Conservation (phyloP, 2,329 filamentous ascomycete species). For the Cladosporium oxysporum region DNA sequence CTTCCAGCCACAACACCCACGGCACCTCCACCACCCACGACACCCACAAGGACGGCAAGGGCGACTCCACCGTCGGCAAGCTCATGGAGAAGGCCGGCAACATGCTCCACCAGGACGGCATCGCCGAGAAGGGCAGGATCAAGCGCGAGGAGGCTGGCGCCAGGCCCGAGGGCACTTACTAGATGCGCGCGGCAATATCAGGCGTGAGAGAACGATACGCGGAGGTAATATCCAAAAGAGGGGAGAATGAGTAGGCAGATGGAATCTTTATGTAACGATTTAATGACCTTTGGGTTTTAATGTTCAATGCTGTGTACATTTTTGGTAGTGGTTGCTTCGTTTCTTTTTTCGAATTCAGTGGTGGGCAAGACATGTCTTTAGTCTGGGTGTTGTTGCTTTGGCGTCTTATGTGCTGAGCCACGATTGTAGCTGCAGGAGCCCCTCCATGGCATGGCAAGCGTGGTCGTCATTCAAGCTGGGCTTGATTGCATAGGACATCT, state of each 20-base stretch:
- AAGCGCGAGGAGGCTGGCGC: constrained; percentile 48
- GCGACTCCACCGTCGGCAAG: constrained; percentile 57
- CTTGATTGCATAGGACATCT: too few relatives aligned
- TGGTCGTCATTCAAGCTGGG: too few relatives aligned
- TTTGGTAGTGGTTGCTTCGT: too few relatives aligned
- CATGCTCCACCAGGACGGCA: constrained; percentile 49
- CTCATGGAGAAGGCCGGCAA: constrained; percentile 60
- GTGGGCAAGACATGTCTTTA: too few relatives aligned
- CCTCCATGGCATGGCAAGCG: neutral
- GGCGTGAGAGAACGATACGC: neutral
- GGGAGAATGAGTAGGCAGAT: neutral
- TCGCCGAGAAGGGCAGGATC: constrained; percentile 53
- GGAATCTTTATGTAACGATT: neutral
- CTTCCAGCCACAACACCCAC: neutral
- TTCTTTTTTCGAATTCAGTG: too few relatives aligned
- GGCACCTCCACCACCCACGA: constrained; percentile 9
- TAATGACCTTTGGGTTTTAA: constrained; percentile 1
- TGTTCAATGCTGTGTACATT: neutral
- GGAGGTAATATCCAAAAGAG: neutral
- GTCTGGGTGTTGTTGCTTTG: too few relatives aligned
- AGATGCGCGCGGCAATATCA: neutral
- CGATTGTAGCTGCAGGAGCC: neutral
- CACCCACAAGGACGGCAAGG: constrained; percentile 18
- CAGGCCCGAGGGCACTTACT: constrained; percentile 11
- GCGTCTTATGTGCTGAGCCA: neutral